Evolutionary conservation across 2,329 filamentous ascomycete species (phyloP).

Genomic region (Ampelomyces quisqualis): DNA sequence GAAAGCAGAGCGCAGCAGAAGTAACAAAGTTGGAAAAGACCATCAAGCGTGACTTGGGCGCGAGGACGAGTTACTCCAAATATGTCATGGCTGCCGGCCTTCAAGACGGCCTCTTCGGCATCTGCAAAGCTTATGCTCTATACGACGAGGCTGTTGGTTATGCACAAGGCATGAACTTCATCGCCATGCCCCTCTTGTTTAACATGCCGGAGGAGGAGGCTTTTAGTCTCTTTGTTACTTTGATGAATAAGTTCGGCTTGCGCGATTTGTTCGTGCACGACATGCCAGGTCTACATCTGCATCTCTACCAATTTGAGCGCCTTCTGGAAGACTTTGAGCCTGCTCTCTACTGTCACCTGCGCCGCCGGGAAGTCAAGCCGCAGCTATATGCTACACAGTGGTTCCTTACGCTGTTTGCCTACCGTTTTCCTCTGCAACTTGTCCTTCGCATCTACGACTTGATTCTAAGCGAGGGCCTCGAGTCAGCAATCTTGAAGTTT

Average conservation of each 20-base stretch:
- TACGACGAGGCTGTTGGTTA: constrained; percentile 95
- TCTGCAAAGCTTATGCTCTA: constrained; percentile 96
- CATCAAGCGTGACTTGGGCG: constrained; percentile 87
- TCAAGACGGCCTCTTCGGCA: constrained; percentile 89
- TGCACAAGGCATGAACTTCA: constrained; percentile 98
- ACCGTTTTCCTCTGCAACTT: constrained; percentile 93
- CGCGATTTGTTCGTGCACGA: constrained; percentile 92
- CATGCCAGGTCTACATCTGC: constrained; percentile 93
- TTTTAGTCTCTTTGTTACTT: constrained; percentile 84
- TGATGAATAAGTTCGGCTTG: constrained; percentile 96
- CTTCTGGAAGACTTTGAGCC: constrained; percentile 92
- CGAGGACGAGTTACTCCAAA: constrained; percentile 94
- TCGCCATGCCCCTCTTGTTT: constrained; percentile 94
- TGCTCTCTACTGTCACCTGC: constrained; percentile 90
- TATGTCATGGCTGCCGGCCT: constrained; percentile 87
- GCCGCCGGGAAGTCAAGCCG: constrained; percentile 80
- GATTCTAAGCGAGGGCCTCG: constrained; percentile 88
- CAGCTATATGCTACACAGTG: constrained; percentile 97
- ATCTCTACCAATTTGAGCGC: constrained; percentile 92
- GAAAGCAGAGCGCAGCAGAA: constrained; percentile 70
- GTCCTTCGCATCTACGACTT: constrained; percentile 96
- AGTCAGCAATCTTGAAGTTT: constrained; percentile 86
- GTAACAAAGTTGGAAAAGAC: constrained; percentile 84
- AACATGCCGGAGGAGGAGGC: constrained; percentile 99
- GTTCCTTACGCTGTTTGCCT: constrained; percentile 98